phyloP scores from a whole-genome alignment of 805 yeast species.

The Barnettozyma sucrosica region DNA sequence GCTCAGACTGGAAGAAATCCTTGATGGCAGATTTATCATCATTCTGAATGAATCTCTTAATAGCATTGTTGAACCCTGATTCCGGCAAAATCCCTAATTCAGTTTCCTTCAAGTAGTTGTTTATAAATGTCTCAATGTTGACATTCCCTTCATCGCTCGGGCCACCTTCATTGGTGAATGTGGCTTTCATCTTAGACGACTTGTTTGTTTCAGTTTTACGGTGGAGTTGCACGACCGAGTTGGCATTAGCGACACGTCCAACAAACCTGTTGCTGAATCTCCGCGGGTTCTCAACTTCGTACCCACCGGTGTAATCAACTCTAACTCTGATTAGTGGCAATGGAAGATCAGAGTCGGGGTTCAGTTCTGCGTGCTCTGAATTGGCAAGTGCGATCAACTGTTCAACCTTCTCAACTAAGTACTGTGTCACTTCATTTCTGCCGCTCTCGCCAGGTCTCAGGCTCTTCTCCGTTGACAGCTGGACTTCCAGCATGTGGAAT shows the following conservation, averaged over 20 bases:
- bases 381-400: constrained; percentile 56
- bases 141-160: constrained; percentile 37
- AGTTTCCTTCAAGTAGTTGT: constrained; percentile 54
- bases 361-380: constrained; percentile 37
- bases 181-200: constrained; percentile 7
- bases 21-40: constrained; percentile 74
- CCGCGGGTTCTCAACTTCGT: constrained; percentile 85
- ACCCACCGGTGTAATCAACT: constrained; percentile 88
- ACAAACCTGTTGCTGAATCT: constrained; percentile 87
- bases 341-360: constrained; percentile 40
- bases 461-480: constrained; percentile 44
- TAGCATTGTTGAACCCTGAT: constrained; percentile 65
- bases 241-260: constrained; percentile 86
- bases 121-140: constrained; percentile 58
- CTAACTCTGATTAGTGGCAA: constrained; percentile 76
- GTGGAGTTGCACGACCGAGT: constrained; percentile 73
- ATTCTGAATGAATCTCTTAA: constrained; percentile 67
- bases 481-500: constrained; percentile 64
- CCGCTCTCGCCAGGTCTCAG: constrained; percentile 58
- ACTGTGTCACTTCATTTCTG: constrained; percentile 53
- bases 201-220: constrained; percentile 34
- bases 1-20: constrained; percentile 52
- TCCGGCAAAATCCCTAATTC: constrained; percentile 69
- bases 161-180: constrained; percentile 5
- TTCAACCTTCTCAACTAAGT: constrained; percentile 60